Base-by-base conservation (phyloP, 2,329 filamentous ascomycete species). In the Diplocarpon mali region DNA sequence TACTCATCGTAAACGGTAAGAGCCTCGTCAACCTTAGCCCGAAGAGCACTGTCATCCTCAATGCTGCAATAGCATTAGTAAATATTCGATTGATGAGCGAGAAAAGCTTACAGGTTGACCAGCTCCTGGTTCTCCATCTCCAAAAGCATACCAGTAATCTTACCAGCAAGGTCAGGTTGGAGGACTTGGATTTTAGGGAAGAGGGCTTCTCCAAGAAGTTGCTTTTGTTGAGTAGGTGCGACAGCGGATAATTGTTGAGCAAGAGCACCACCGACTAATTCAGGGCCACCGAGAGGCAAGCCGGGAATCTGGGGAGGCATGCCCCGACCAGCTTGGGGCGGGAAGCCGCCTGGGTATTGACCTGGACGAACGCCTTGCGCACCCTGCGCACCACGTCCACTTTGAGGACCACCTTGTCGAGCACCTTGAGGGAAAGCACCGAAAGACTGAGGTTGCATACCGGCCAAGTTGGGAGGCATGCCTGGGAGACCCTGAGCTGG, bases 141-240 rank as follows among this genome's bases (percentile, higher is more conserved):
- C 60, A 98, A 71, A 60, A 98, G 83, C 92, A 98, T 98, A 70
- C 92, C 92, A 51, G 92, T 98, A 67, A 98, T 96, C 82, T 98
- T 98, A 64, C 92, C 92, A 52, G 92, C 92, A 61, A 98, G 76
- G 60, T 95, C 89, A 49, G 88, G 85, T 73, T 98, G 92, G 69
- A 95, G 82, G 57, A 78, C 80, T 67, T 89, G 81, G 62, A 98
- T 96, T 83, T 96, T 98, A 64, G 92, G 92, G 77, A 96, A 98
- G 59, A 98, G 84, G 58, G 87, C 82, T 72, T 98, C 92, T 66
- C 92, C 92, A 44, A 98, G 80, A 68, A 96, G 86, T 76, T 98
- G 92, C 80, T 98, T 98, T 76, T 96, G 92, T 71, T 94, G 86
- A 39, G 75, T 73, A 32, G 83, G 75, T 43, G 63, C 58, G 40